phyloP scores from a whole-genome alignment of 164 flowering plant species.

The Vitis riparia region DNA sequence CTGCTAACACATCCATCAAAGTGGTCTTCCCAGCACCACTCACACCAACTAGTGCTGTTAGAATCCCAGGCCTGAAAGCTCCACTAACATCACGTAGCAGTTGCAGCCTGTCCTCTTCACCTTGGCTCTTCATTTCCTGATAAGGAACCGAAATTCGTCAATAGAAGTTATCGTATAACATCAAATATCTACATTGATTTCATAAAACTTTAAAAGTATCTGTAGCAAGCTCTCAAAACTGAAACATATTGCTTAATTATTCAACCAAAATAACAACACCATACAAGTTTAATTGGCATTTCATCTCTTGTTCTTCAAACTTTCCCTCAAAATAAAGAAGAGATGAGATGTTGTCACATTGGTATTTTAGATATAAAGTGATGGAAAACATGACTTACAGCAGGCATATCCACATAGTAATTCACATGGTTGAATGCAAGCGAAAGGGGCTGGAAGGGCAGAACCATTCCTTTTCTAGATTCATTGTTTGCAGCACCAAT shows the following conservation, averaged over 20 bases:
- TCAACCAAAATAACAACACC: too few species aligned
- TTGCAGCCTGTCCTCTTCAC: conserved; percentile 53
- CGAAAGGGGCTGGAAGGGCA: conserved; percentile 61
- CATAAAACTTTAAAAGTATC: too few species aligned
- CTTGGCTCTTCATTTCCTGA: conserved; percentile 66
- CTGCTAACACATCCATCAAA: too few species aligned
- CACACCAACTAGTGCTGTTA: too few species aligned
- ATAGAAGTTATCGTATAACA: too few species aligned
- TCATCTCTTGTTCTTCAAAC: too few species aligned
- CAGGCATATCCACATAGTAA: conserved; percentile 54
- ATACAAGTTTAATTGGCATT: too few species aligned
- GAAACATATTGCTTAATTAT: too few species aligned
- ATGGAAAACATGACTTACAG: conserved; percentile 36
- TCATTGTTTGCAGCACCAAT: conserved; percentile 10
- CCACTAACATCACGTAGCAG: conserved; percentile 62
- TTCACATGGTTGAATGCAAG: conserved; percentile 33
- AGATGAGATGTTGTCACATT: background rate
- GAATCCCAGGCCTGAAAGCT: conserved; percentile 2
- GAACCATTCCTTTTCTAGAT: conserved; percentile 53
- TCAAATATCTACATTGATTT: too few species aligned
- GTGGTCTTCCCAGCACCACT: too few species aligned
- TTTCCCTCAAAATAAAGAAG: background rate
- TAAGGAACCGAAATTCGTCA: background rate
- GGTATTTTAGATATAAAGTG: too few species aligned
- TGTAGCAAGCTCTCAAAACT: too few species aligned